Conservation (phyloP, 805 yeast species). For the Komagataella populi region DNA sequence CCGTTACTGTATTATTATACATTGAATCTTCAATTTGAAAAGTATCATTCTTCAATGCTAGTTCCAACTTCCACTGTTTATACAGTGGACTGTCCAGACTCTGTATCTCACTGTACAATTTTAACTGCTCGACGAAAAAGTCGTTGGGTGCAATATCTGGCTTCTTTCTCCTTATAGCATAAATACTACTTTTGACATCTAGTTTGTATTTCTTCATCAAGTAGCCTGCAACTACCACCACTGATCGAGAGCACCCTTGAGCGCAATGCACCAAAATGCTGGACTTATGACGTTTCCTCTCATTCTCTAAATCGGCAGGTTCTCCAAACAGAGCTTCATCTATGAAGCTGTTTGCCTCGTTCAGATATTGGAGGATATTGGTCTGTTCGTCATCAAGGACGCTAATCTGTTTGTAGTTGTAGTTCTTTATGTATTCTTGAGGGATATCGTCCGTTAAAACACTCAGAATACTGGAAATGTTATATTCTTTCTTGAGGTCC, state of each 20-base stretch:
- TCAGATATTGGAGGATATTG: constrained; percentile 50
- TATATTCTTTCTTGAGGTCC: constrained; percentile 34
- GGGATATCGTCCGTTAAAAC: constrained; percentile 55
- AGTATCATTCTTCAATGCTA: constrained; percentile 17
- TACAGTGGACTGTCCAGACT: constrained; percentile 15
- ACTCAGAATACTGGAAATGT: constrained; percentile 63
- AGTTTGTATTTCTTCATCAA: constrained; percentile 42
- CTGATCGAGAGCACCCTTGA: constrained; percentile 38
- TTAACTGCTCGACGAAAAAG: constrained; percentile 61
- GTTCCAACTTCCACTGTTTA: constrained; percentile 27
- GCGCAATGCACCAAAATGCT: constrained; percentile 38
- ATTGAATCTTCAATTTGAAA: constrained; percentile 5
- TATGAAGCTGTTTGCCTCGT: constrained; percentile 52
- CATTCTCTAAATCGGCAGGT: constrained; percentile 7
- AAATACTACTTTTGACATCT: constrained; percentile 45
- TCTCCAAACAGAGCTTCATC: constrained; percentile 43
- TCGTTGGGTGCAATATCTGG: constrained; percentile 55
- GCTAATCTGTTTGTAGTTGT: constrained; percentile 44
- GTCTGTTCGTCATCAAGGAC: constrained; percentile 61
- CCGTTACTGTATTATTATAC: constrained; percentile 3
- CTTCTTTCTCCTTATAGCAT: constrained; percentile 61
- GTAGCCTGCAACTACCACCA: constrained; percentile 29
- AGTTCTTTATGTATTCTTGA: constrained; percentile 22
- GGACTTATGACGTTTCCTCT: constrained; percentile 23
- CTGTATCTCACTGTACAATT: constrained; percentile 33